These are phyloP conservation scores for Dioscorea dumetorum DNA, from an alignment of 106 monocot genomes.

Conservation along the genomic window DNA sequence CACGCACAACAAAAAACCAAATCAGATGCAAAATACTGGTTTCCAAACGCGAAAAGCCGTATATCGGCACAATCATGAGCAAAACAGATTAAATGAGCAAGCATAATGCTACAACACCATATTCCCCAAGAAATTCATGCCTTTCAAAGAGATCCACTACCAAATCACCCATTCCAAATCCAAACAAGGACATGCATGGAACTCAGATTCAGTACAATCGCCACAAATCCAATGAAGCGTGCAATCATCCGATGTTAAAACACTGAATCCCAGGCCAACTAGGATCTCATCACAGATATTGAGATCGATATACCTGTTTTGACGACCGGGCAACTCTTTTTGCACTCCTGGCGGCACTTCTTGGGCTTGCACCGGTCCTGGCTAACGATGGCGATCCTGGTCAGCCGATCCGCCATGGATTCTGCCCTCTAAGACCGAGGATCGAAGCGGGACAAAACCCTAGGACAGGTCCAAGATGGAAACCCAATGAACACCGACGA, in stretches of 20 bases:
- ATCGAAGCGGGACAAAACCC: background rate
- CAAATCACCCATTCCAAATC: background rate
- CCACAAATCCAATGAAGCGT: background rate
- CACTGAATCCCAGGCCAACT: background rate
- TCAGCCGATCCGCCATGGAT: conserved; percentile 82
- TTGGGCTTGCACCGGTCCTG: conserved; percentile 94
- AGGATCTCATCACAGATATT: background rate
- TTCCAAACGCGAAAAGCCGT: no score
- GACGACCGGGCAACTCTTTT: conserved; percentile 96
- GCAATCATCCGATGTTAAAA: background rate
- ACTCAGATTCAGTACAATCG: background rate
- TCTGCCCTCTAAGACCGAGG: background rate
- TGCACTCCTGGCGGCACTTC: conserved; percentile 98
- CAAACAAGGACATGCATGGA: background rate
- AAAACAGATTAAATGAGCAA: no score
- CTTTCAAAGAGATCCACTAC: background rate
- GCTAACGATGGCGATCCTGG: conserved; percentile 93
- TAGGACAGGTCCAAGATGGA: background rate
- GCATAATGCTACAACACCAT: background rate
- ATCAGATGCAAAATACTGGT: no score
- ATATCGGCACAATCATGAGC: no score
- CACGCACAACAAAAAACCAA: no score
- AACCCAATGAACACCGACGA: no score
- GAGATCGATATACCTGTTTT: conserved; percentile 63
- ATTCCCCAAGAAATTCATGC: background rate